Base-by-base conservation (phyloP, 148 eudicot species). In the Diospyros kaki region DNA sequence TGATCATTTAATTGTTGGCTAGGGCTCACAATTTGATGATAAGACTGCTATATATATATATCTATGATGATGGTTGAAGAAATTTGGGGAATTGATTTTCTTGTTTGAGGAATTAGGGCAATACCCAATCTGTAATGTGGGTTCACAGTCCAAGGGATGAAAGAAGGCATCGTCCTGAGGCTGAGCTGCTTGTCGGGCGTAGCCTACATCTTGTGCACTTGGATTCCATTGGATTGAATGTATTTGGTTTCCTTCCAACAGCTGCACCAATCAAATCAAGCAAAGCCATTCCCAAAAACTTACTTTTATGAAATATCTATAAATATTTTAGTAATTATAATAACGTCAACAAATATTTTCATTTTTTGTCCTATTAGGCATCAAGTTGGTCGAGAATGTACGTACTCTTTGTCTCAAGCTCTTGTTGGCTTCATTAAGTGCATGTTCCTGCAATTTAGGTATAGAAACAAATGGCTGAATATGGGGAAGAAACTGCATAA, bases 51-150 rank as follows among this genome's bases (percentile, higher is more conserved):
- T 62, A 11, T 6, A 62, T 28, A 4, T 44, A 44, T 45, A 68
- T 50, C 9, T 43, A 51, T 9, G 5, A 15, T 2, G 44, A 13
- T 1, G 1, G 15, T 10, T 38, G 4, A 62, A 62, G 2, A 14
- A 62, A 9, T 40, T 2, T 0, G 18, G 50, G 39, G 11, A 10
- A 10, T 5, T 5, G 52, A 4, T 18, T 41, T 11, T 4, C 3
- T 2, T 6, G 69, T 61, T 50, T 59, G 9, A 61, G 39, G 17
- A 14, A 28, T 28, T 28, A 28, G 64, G 41, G 28, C 83, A 14
- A 28, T 86, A 92, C 97, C 96, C 96, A 63, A 94, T 94, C 63
- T 94, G 98, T 71, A 92, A 83, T 1, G 97, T 94, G 62, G 97
- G 96, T 85, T 92, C 92, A 78, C 95, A 92, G 1, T 85, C 90